Base-by-base conservation (phyloP, 345 rosid species). In the Sonneratia alba region DNA sequence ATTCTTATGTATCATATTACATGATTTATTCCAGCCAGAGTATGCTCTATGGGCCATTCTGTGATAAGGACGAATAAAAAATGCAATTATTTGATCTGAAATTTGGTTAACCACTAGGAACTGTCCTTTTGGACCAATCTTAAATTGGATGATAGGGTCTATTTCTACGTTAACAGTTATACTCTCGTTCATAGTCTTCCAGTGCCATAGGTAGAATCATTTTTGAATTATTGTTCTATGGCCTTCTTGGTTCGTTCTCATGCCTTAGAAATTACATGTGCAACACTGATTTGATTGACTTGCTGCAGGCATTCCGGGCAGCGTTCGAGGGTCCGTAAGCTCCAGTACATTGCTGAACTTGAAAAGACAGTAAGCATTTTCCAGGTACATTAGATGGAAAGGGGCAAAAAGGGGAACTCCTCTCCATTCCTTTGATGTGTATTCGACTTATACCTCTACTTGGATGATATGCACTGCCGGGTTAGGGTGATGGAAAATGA, bases 271-370 rank as follows among this genome's bases (percentile, higher is more conserved):
- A 9, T 47, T 8, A 47, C 51, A 13, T 13, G 2, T 47, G 15
- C 51, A 47, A 13, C 19, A 55, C 32, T 22, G 6, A 42, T 32
- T 67, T 70, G 68, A 45, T 76, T 67, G 62, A 24, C 71, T 73
- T 66, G 62, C 70, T 72, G 43, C 78, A 91, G 97, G 84, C 84
- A 89, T 64, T 79, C 87, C 3, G 94, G 91, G 72, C 95, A 89
- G 72, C 97, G 92, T n/a, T 89, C 97, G 2, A 86, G 97, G 82
- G 92, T 87, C 77, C 92, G 94, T 22, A 87, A 87, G 72, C 91
- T 89, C 73, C 91, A 89, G 74, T 86, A 91, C 77, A 91, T 91
- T 76, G 89, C 91, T 76, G 91, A 89, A 77, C 87, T 91, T 70
- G 95, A 91, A 78, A 89, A 85, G 83, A 87, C 79, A 14, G 88